Percentiles rank a stretch among this genome's conserved stretches.
Evolutionary conservation across 2,329 filamentous ascomycete genomes (phyloP).

Genomic region (Boeremia lycopersici): DNA sequence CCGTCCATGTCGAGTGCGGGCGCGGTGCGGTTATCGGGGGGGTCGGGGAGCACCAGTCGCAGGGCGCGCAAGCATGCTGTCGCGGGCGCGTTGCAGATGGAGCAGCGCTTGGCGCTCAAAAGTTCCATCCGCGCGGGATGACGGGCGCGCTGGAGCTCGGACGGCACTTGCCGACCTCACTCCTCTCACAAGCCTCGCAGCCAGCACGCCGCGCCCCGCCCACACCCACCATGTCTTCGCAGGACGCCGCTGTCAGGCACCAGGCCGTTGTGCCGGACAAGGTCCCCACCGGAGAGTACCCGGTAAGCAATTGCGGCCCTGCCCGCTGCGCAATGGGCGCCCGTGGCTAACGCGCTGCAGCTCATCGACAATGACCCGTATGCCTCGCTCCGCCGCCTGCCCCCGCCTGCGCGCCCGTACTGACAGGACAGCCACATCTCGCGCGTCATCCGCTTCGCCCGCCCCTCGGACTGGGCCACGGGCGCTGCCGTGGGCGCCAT

Average conservation of each 20-base stretch:
- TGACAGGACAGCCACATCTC: conserved; percentile 74
- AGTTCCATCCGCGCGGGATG: neutral
- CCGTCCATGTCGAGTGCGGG: conserved; percentile 3
- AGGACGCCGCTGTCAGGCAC: conserved; percentile 34
- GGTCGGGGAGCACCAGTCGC: conserved; percentile 1
- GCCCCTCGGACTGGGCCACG: conserved; percentile 79
- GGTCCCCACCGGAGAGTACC: conserved; percentile 80
- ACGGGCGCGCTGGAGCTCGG: neutral
- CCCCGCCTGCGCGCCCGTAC: conserved; percentile 20
- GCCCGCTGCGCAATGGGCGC: conserved; percentile 27
- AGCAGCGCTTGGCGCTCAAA: conserved; percentile 8
- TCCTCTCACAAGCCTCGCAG: conserved; percentile 4
- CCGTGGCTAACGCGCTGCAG: conserved; percentile 57
- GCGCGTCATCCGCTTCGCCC: conserved; percentile 86
- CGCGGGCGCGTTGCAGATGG: conserved; percentile 22
- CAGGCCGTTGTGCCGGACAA: conserved; percentile 72
- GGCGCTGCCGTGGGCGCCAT: conserved; percentile 72
- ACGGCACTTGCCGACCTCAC: conserved; percentile 21
- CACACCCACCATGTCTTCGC: conserved; percentile 39
- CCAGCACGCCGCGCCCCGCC: conserved; percentile 14
- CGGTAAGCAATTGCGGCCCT: conserved; percentile 64
- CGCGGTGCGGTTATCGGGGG: conserved; percentile 1
- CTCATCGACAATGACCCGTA: conserved; percentile 99
- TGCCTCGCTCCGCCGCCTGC: conserved; percentile 43
- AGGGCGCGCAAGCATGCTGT: conserved; percentile 17